These are phyloP conservation scores for Epichloe festucae DNA, from an alignment of 2,329 filamentous ascomycete genomes.

Conservation along the genomic window DNA sequence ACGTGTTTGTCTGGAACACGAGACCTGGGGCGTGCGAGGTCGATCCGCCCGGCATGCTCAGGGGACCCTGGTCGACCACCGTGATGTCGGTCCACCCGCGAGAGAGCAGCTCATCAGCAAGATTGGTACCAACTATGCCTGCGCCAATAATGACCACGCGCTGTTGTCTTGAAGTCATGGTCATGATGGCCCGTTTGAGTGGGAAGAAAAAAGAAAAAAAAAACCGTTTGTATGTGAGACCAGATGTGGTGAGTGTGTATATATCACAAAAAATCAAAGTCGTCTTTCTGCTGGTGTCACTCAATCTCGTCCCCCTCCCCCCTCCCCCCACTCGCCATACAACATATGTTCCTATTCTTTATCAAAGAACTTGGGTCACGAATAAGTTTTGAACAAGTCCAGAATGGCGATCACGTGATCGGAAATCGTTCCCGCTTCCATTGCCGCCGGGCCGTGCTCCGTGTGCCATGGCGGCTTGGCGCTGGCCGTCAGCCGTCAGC, in stretches of 20 bases:
- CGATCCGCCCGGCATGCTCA: conserved; percentile 50
- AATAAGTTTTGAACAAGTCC: too few relatives aligned
- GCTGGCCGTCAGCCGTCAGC: too few relatives aligned
- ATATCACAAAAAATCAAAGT: too few relatives aligned
- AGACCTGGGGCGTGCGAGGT: conserved; percentile 53
- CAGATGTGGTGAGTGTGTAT: too few relatives aligned
- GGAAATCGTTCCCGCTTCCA: neutral
- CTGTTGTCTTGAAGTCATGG: conserved; percentile 21
- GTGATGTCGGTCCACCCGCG: conserved; percentile 52
- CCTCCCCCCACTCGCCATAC: too few relatives aligned
- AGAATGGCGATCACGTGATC: conserved; percentile 1
- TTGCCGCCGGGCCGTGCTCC: too few relatives aligned
- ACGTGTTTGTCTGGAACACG: conserved; percentile 49
- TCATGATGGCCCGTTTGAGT: neutral
- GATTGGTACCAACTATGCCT: conserved; percentile 50
- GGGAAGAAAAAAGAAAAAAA: too few relatives aligned
- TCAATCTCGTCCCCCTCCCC: too few relatives aligned
- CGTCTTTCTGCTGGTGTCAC: too few relatives aligned
- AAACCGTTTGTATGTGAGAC: too few relatives aligned
- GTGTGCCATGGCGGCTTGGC: too few relatives aligned
- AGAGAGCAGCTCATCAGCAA: conserved; percentile 49
- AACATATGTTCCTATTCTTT: too few relatives aligned
- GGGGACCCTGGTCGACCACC: conserved; percentile 50
- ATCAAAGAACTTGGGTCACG: neutral
- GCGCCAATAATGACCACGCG: conserved; percentile 48